Percentiles rank a stretch among this genome's conserved stretches.
Evolutionary conservation across 129 eudicot species (phyloP).

Genomic region (Tagetes erecta): DNA sequence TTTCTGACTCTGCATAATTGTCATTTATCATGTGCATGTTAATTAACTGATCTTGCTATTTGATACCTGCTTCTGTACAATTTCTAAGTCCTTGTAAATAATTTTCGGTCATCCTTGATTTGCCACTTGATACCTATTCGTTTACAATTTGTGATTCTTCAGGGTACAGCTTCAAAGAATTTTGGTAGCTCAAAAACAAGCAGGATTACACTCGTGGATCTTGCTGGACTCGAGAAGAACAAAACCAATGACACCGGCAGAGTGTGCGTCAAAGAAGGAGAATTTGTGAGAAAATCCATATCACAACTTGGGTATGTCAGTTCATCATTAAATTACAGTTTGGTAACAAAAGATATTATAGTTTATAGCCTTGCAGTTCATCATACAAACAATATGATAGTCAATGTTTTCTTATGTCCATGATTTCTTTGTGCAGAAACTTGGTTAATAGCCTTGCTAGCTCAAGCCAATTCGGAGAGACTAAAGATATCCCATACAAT

Average conservation of each 20-base stretch:
- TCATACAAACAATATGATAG: neutral
- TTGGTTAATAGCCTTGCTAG: constrained; percentile 79
- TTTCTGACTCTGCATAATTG: neutral
- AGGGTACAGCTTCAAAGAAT: constrained; percentile 73
- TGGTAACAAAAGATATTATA: neutral
- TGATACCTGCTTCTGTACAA: too few species aligned
- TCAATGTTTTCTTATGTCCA: neutral
- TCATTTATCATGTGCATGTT: neutral
- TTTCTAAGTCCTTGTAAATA: too few species aligned
- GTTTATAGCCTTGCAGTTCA: neutral
- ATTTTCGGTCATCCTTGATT: neutral
- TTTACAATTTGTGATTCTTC: constrained; percentile 17
- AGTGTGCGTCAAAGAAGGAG: constrained; percentile 67
- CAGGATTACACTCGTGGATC: constrained; percentile 80
- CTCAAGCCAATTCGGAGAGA: constrained; percentile 45
- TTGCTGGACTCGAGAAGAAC: constrained; percentile 79
- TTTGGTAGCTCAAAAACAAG: constrained; percentile 89
- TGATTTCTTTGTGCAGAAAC: constrained; percentile 52
- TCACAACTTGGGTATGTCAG: constrained; percentile 85
- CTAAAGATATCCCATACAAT: constrained; percentile 54
- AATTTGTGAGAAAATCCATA: constrained; percentile 70
- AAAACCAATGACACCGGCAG: constrained; percentile 58
- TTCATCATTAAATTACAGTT: neutral
- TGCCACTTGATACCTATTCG: neutral
- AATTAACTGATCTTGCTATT: too few species aligned